phyloP scores from a whole-genome alignment of 2,329 filamentous ascomycete species.

The Catunica adiposa region DNA sequence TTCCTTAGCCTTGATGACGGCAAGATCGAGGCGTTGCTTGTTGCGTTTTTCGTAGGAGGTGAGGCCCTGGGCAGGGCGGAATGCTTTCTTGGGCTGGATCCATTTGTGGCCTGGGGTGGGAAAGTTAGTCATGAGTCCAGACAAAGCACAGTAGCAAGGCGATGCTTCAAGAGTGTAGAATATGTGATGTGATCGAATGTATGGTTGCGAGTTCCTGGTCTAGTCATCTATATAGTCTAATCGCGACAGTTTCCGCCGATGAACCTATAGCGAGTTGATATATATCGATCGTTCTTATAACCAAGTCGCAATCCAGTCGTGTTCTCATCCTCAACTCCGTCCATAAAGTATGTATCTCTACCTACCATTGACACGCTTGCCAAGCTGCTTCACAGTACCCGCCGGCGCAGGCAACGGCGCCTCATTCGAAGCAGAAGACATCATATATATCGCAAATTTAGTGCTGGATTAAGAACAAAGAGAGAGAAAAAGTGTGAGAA shows the following conservation, averaged over 20 bases:
- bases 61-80: slow-evolving; percentile 64
- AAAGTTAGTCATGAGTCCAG: neutral
- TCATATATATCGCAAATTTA: neutral
- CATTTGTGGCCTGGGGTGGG: slow-evolving; percentile 68
- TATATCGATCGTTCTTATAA: neutral
- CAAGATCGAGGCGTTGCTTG: slow-evolving; percentile 50
- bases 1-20: slow-evolving; percentile 79
- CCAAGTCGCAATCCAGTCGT: neutral
- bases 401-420: neutral
- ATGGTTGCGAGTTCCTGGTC: no score
- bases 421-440: neutral
- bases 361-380: neutral
- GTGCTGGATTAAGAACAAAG: neutral
- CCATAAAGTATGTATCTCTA: neutral
- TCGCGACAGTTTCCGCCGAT: no score
- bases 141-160: no score
- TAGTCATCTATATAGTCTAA: no score
- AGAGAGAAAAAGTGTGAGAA: neutral
- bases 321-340: neutral
- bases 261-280: no score
- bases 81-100: slow-evolving; percentile 69
- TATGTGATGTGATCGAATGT: no score
- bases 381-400: neutral
- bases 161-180: no score
- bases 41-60: slow-evolving; percentile 64